Conservation (phyloP, 352 stramenopile species). For the Phytophthora megakarya region DNA sequence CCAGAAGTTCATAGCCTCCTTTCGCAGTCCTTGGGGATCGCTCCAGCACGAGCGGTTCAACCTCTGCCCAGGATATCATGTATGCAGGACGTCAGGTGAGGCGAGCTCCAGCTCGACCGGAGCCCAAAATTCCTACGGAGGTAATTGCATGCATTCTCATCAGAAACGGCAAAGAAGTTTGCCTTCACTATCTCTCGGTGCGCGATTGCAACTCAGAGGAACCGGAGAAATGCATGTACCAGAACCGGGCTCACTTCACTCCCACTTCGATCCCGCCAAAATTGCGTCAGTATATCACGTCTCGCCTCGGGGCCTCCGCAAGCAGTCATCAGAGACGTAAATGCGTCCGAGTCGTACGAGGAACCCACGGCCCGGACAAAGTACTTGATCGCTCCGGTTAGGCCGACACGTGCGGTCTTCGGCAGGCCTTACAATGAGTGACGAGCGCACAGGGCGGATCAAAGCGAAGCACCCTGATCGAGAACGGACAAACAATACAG, state of each 20-base stretch:
- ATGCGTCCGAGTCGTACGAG: not conserved
- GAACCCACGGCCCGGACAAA: too few species aligned
- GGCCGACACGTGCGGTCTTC: too few species aligned
- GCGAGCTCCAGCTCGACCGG: not conserved
- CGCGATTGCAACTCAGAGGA: not conserved
- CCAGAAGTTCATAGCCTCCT: not conserved
- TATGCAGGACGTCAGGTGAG: too few species aligned
- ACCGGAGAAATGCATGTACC: slow-evolving; percentile 5
- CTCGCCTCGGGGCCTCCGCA: slow-evolving; percentile 2
- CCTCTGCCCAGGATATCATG: not conserved
- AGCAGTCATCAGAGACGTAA: not conserved
- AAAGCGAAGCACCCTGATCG: too few species aligned
- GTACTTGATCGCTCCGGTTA: too few species aligned
- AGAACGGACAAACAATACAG: too few species aligned
- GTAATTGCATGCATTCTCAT: slow-evolving; percentile 1
- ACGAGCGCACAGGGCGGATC: too few species aligned
- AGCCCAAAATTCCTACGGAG: slow-evolving; percentile 11
- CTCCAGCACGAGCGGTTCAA: not conserved
- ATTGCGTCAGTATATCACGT: slow-evolving; percentile 8
- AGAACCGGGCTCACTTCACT: slow-evolving; percentile 12
- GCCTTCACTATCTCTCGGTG: slow-evolving; percentile 15
- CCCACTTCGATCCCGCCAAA: not conserved
- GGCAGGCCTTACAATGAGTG: too few species aligned
- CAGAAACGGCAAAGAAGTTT: slow-evolving; percentile 15
- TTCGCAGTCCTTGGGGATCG: not conserved